Conservation (phyloP, 352 stramenopile genomes). For the Phytophthora sp. region DNA sequence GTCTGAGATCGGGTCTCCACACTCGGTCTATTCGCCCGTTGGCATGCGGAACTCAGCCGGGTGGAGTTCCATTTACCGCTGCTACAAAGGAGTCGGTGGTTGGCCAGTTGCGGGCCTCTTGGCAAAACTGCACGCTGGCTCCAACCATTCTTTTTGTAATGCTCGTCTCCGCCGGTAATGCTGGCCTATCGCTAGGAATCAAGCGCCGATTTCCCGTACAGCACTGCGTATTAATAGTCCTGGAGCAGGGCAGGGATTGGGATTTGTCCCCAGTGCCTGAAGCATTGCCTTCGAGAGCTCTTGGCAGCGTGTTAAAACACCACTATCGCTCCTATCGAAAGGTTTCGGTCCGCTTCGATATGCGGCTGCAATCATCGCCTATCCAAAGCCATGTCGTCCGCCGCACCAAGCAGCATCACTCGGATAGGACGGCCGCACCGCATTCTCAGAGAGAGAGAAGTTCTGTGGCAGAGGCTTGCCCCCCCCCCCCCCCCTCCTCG, state of each 20-base stretch:
- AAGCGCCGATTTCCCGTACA: constrained; percentile 6
- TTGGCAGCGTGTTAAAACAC: constrained; percentile 4
- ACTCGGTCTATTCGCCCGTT: too few relatives aligned
- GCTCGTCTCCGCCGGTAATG: too few relatives aligned
- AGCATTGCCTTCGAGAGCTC: constrained; percentile 5
- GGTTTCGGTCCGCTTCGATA: too few relatives aligned
- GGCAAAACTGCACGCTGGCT: neutral
- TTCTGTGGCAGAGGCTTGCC: too few relatives aligned
- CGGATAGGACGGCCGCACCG: neutral
- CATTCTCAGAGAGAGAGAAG: too few relatives aligned
- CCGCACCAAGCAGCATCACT: neutral
- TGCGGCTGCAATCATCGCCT: neutral
- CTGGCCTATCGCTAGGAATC: neutral
- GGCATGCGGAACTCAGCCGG: too few relatives aligned
- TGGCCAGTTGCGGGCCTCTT: too few relatives aligned
- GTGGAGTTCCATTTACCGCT: constrained; percentile 6
- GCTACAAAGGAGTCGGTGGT: neutral
- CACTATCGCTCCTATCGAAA: too few relatives aligned
- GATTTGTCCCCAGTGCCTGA: constrained; percentile 10
- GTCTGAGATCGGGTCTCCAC: constrained; percentile 19
- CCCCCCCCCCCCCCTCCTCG: too few relatives aligned
- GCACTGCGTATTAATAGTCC: too few relatives aligned
- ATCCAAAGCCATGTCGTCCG: neutral
- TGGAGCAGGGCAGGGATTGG: constrained; percentile 4
- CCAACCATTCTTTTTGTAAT: neutral